Percentiles rank a stretch among this genome's conserved stretches.
Conservation (phyloP, 495 filamentous ascomycete species). For the Aspergillus carlsbadensis region DNA sequence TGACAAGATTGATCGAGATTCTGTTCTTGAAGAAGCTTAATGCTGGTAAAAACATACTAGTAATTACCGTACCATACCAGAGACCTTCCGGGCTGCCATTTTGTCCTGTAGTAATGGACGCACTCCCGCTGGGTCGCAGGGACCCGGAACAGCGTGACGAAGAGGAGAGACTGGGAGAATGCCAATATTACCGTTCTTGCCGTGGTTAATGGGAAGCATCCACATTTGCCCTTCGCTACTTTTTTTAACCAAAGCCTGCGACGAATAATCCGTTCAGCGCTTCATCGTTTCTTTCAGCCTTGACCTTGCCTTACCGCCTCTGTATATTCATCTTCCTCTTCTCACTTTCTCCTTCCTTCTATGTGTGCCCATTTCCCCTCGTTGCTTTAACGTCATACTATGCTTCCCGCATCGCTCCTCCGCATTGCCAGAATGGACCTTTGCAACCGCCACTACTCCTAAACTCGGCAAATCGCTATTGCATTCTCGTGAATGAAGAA, state of each 20-base stretch:
- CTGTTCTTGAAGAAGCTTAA: constrained; percentile 15
- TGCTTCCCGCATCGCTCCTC: constrained; percentile 20
- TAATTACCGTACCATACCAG: constrained; percentile 4
- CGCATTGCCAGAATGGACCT: constrained; percentile 23
- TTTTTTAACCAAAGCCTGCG: neutral
- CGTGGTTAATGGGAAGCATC: constrained; percentile 1
- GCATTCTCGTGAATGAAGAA: neutral
- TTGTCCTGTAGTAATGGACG: neutral
- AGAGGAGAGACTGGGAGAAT: neutral
- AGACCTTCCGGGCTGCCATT: neutral
- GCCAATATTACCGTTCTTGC: neutral
- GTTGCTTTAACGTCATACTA: constrained; percentile 7
- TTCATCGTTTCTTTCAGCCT: neutral
- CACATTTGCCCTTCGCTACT: constrained; percentile 2
- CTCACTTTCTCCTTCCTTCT: neutral
- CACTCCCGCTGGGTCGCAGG: neutral
- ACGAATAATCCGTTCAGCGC: neutral
- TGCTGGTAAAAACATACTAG: constrained; percentile 7
- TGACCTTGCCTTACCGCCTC: neutral
- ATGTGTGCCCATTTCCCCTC: constrained; percentile 4
- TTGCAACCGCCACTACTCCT: constrained; percentile 12
- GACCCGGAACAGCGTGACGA: neutral
- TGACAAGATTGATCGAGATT: neutral
- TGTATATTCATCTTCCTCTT: neutral
- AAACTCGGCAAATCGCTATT: constrained; percentile 1